phyloP scores from a whole-genome alignment of 2,329 filamentous ascomycete species.

The Clarireedia monteithiana region DNA sequence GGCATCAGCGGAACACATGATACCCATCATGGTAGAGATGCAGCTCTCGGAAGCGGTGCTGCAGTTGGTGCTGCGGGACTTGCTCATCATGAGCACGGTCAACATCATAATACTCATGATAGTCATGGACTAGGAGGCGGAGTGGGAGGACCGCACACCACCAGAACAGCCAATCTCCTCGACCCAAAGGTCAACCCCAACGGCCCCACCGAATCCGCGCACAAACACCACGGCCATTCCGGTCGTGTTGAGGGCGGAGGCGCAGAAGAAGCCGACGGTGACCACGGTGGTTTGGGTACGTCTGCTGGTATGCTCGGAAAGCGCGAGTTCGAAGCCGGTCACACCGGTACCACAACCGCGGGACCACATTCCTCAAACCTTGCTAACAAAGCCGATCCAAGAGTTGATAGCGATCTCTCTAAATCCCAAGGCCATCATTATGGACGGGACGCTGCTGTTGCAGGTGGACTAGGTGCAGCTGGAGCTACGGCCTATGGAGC shows the following conservation, averaged over 20 bases:
- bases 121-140: conserved; percentile 3
- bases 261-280: conserved; percentile 22
- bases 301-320: conserved; percentile 7
- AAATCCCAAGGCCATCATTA: conserved; percentile 12
- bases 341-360: conserved; percentile 19
- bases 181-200: conserved; percentile 19
- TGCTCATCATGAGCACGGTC: not conserved
- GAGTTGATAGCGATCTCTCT: conserved; percentile 25
- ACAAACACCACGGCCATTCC: conserved; percentile 3
- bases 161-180: conserved; percentile 22
- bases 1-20: not conserved
- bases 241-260: conserved; percentile 21
- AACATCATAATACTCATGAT: conserved; percentile 1
- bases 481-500: not conserved
- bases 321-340: conserved; percentile 9
- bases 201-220: conserved; percentile 13
- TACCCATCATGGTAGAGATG: not conserved
- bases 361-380: conserved; percentile 32
- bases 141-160: conserved; percentile 17
- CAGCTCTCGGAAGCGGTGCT: conserved; percentile 2
- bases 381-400: conserved; percentile 34
- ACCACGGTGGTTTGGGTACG: conserved; percentile 12
- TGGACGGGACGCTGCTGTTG: conserved; percentile 15
- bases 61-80: not conserved
- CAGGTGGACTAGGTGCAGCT: conserved; percentile 6